These are phyloP conservation scores for Acanthamoeba comandoni DNA, from an alignment of 208 protist species.

Conservation along the genomic window DNA sequence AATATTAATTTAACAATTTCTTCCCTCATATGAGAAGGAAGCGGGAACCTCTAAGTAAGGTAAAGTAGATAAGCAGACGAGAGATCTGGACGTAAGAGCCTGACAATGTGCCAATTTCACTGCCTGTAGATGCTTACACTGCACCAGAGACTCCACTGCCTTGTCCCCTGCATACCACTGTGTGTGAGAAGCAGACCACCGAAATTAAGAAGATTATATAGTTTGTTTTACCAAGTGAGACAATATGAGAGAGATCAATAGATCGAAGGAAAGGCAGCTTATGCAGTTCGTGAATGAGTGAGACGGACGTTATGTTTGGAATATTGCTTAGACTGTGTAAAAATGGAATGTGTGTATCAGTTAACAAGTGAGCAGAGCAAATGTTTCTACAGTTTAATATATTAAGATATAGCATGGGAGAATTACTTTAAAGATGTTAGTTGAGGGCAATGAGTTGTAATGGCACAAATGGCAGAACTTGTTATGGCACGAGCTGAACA, in stretches of 20 bases:
- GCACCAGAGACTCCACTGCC: background rate
- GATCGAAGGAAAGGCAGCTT: slow-evolving; percentile 12
- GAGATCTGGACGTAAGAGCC: background rate
- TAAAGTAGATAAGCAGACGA: slow-evolving; percentile 18
- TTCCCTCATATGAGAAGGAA: too few relatives aligned
- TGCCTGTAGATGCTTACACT: slow-evolving; percentile 24
- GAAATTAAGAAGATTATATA: background rate
- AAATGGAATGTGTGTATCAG: background rate
- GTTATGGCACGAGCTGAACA: background rate
- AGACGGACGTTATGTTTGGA: slow-evolving; percentile 9
- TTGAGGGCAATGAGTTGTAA: slow-evolving; percentile 18
- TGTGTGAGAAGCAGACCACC: background rate
- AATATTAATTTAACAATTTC: too few relatives aligned
- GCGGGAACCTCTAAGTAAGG: slow-evolving; percentile 5
- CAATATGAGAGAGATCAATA: background rate
- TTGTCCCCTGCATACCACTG: slow-evolving; percentile 2
- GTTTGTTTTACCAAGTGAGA: too few relatives aligned
- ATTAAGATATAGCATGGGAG: background rate
- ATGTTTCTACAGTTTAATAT: background rate
- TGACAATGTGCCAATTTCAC: slow-evolving; percentile 43
- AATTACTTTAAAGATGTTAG: slow-evolving; percentile 43
- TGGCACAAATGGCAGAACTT: background rate
- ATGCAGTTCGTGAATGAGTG: background rate
- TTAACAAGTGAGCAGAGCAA: too few relatives aligned
- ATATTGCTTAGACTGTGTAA: slow-evolving; percentile 10